Evolutionary conservation across 2,329 filamentous ascomycete genomes (phyloP).

Genomic region (Talaromyces funiculosus): DNA sequence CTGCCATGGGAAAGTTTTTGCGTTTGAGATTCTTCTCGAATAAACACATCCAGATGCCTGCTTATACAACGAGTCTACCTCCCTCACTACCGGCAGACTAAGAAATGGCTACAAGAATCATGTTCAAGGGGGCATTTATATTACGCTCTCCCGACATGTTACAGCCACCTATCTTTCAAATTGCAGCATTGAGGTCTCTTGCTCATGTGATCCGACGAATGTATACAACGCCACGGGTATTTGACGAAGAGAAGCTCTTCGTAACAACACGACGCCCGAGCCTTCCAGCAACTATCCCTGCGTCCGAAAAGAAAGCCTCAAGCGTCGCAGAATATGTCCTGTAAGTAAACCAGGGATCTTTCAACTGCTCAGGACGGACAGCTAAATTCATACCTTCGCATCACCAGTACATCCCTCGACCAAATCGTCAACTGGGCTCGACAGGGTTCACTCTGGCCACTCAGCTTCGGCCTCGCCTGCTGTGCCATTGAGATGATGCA

Average conservation of each 20-base stretch:
- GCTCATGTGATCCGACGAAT: not conserved
- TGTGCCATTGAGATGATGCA: conserved; percentile 94
- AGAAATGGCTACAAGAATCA: not conserved
- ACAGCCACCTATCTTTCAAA: not conserved
- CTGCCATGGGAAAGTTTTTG: not conserved
- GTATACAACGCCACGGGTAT: not conserved
- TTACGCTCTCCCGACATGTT: not conserved
- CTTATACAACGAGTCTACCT: not conserved
- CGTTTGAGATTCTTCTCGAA: not conserved
- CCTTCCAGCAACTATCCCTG: not conserved
- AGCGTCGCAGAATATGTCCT: not conserved
- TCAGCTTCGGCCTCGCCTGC: conserved; percentile 84
- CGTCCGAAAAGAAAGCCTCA: not conserved
- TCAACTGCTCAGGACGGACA: not conserved
- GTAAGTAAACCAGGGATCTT: not conserved
- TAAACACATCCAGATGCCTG: not conserved
- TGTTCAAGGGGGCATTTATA: not conserved
- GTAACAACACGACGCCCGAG: not conserved
- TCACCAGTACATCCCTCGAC: conserved; percentile 48
- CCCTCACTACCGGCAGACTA: too few species aligned
- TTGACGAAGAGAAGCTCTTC: not conserved
- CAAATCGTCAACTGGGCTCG: conserved; percentile 77
- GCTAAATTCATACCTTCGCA: not conserved
- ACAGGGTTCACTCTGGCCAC: conserved; percentile 79
- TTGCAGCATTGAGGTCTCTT: not conserved